Conservation (phyloP, 768 basidiomycete species). For the Brasilioporus rufonigricans region DNA sequence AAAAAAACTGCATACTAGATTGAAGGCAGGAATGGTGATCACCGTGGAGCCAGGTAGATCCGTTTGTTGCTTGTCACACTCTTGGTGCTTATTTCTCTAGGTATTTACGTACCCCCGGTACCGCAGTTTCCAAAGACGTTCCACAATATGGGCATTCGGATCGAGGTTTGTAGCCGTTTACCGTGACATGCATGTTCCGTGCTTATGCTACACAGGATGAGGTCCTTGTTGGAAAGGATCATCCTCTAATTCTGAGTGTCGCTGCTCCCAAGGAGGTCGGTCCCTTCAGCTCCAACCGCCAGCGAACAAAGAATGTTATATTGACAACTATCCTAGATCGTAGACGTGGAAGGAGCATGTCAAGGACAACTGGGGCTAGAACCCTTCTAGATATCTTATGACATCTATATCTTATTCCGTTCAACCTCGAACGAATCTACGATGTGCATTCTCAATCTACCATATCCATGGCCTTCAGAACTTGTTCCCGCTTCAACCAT, state of each 20-base stretch:
- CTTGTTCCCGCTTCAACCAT: conserved; percentile 71
- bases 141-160: conserved; percentile 88
- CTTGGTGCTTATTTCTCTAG: conserved; percentile 33
- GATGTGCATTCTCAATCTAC: conserved; percentile 7
- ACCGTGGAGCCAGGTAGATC: conserved; percentile 82
- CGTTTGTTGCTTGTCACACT: not conserved
- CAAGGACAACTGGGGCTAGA: conserved; percentile 68
- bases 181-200: conserved; percentile 1
- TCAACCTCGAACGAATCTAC: not conserved
- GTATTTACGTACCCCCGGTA: conserved; percentile 84
- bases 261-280: conserved; percentile 83
- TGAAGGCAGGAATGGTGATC: conserved; percentile 85
- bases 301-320: not conserved
- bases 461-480: conserved; percentile 47
- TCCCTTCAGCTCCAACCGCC: not conserved
- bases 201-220: conserved; percentile 51
- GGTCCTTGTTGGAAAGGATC: conserved; percentile 61
- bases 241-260: conserved; percentile 63
- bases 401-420: not conserved
- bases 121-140: conserved; percentile 81
- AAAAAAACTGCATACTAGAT: conserved; percentile 36
- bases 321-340: conserved; percentile 42
- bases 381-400: conserved; percentile 37
- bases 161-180: conserved; percentile 56
- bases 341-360: conserved; percentile 78